phyloP scores from a whole-genome alignment of 2,329 filamentous ascomycete species.

The Keithomyces neogunnii region DNA sequence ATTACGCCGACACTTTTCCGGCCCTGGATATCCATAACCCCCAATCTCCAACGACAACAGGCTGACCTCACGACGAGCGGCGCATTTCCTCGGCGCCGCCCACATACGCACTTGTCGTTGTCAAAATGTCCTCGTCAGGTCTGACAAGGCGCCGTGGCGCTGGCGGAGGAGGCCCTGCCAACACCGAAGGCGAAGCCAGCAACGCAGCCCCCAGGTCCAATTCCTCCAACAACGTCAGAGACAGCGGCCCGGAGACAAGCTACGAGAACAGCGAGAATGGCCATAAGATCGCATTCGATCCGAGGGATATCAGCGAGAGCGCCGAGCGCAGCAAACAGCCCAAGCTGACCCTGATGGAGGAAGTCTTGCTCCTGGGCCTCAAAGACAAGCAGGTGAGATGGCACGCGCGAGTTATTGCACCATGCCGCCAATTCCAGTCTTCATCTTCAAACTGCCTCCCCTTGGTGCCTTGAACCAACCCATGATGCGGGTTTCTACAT shows the following conservation, averaged over 20 bases:
- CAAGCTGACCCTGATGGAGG: conserved; percentile 98
- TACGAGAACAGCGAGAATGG: conserved; percentile 92
- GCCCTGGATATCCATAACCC: background rate
- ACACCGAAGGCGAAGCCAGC: conserved; percentile 46
- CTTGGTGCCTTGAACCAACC: no score
- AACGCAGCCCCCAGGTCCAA: conserved; percentile 49
- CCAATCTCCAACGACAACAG: background rate
- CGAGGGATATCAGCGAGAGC: conserved; percentile 93
- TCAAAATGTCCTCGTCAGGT: conserved; percentile 37
- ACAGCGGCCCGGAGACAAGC: conserved; percentile 62
- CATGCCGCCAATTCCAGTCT: background rate
- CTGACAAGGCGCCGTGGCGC: conserved; percentile 61
- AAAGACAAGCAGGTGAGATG: conserved; percentile 91
- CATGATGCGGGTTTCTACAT: no score
- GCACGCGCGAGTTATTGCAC: background rate
- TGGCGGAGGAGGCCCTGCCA: conserved; percentile 54
- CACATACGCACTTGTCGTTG: background rate
- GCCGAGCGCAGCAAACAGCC: conserved; percentile 95
- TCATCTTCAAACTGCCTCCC: background rate
- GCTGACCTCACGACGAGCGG: conserved; percentile 4
- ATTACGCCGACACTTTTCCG: background rate
- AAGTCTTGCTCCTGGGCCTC: conserved; percentile 85
- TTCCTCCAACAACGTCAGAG: conserved; percentile 43
- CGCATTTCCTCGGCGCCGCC: conserved; percentile 7
- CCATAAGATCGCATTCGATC: conserved; percentile 97